Percentiles rank a stretch among this genome's conserved stretches.
phyloP scores from a whole-genome alignment of 2,329 filamentous ascomycete genomes.

The Ophiostoma quercus region DNA sequence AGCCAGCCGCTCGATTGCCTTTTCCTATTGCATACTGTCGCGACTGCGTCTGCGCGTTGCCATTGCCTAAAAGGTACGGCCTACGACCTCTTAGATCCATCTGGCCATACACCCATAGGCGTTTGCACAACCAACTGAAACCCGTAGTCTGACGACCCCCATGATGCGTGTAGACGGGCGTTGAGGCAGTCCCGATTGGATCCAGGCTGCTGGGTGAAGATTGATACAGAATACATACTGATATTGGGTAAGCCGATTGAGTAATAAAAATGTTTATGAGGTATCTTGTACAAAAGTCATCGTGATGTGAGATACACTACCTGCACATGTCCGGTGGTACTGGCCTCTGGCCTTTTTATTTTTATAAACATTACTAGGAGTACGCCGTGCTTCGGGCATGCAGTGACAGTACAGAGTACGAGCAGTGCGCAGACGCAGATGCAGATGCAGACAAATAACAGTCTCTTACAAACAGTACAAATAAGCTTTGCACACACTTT shows the following conservation, averaged over 20 bases:
- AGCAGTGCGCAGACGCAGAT: neutral
- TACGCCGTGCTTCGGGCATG: neutral
- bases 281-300: neutral
- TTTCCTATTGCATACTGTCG: neutral
- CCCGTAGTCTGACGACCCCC: neutral
- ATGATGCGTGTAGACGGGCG: neutral
- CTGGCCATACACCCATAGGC: neutral
- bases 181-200: neutral
- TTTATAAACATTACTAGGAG: neutral
- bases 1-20: slow-evolving; percentile 4
- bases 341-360: neutral
- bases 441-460: too few species aligned
- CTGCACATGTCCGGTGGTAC: neutral
- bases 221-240: neutral
- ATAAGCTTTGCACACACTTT: neutral
- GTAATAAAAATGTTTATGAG: neutral
- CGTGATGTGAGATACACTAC: neutral
- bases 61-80: neutral
- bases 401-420: neutral
- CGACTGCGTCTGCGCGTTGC: neutral
- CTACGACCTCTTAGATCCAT: neutral
- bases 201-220: neutral
- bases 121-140: slow-evolving; percentile 3
- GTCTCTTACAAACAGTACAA: neutral
- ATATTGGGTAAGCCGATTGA: neutral